These are phyloP conservation scores for Amylocystis lapponica DNA, from an alignment of 768 basidiomycete species.

Conservation along the genomic window DNA sequence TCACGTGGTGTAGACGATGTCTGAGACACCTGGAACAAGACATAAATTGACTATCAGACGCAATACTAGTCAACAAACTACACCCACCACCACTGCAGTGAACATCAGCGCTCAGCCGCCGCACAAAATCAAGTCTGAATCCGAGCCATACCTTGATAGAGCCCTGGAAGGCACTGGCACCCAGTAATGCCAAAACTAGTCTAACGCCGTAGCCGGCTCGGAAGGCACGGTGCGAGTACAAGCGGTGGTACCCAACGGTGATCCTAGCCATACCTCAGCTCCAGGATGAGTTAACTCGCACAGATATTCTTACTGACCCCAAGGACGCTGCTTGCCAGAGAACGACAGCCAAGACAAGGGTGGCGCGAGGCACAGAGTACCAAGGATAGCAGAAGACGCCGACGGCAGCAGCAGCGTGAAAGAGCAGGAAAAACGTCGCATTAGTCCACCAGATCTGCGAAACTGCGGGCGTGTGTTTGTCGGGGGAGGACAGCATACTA, in stretches of 20 bases:
- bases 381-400: conserved; percentile 50
- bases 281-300: neutral
- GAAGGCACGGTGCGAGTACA: conserved; percentile 75
- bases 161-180: conserved; percentile 72
- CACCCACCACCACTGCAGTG: conserved; percentile 45
- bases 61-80: neutral
- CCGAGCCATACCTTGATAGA: conserved; percentile 55
- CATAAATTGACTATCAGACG: neutral
- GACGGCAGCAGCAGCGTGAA: conserved; percentile 51
- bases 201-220: conserved; percentile 51
- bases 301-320: conserved; percentile 46
- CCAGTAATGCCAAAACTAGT: conserved; percentile 54
- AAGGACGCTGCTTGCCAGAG: conserved; percentile 70
- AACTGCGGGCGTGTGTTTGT: too few relatives aligned
- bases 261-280: conserved; percentile 35
- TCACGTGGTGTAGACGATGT: conserved; percentile 70
- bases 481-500: too few relatives aligned
- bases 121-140: neutral
- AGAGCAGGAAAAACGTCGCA: conserved; percentile 46
- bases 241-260: conserved; percentile 70
- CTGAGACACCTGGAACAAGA: conserved; percentile 52
- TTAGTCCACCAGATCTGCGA: conserved; percentile 57
- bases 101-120: neutral
- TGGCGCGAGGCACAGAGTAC: conserved; percentile 35
- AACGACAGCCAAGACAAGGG: conserved; percentile 46